Conservation (phyloP, 108 stramenopile genomes). For the Parmales sp. region DNA sequence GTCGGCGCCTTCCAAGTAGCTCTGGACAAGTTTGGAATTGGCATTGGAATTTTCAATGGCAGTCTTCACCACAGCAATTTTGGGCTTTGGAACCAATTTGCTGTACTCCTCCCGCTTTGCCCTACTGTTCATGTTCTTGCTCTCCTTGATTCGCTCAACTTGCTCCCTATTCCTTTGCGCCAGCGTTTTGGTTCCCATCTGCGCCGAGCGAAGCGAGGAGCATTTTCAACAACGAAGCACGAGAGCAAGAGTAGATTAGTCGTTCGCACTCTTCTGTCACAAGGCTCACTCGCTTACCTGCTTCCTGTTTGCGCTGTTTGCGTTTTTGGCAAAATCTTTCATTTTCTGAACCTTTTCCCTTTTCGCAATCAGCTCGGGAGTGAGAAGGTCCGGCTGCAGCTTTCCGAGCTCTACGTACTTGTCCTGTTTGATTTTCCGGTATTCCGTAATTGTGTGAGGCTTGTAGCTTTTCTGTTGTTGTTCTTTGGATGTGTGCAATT, state of each 20-base stretch:
- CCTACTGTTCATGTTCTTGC: not conserved
- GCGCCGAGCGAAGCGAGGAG: too few species aligned
- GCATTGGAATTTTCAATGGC: not conserved
- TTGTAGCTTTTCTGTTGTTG: too few species aligned
- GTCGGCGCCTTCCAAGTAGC: not conserved
- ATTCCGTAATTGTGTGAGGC: slow-evolving; percentile 26
- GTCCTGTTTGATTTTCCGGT: slow-evolving; percentile 22
- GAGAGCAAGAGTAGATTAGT: too few species aligned
- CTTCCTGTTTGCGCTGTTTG: slow-evolving; percentile 8
- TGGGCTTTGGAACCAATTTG: not conserved
- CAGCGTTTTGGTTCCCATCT: too few species aligned
- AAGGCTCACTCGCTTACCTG: not conserved
- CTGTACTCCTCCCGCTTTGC: not conserved
- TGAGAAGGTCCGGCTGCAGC: slow-evolving; percentile 26
- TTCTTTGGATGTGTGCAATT: too few species aligned
- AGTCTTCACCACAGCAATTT: too few species aligned
- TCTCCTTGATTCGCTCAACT: not conserved
- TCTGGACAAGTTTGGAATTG: not conserved
- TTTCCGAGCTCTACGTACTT: slow-evolving; percentile 28
- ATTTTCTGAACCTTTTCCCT: slow-evolving; percentile 18
- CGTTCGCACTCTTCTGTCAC: too few species aligned
- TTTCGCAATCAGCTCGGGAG: slow-evolving; percentile 21
- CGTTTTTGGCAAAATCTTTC: slow-evolving; percentile 21
- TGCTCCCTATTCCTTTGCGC: not conserved
- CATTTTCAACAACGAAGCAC: too few species aligned